A percentile compares a stretch with the other conserved stretches of the same genome.
These are phyloP conservation scores for Malus asiatica DNA, from an alignment of 306 rosid species.

Conservation along the genomic window DNA sequence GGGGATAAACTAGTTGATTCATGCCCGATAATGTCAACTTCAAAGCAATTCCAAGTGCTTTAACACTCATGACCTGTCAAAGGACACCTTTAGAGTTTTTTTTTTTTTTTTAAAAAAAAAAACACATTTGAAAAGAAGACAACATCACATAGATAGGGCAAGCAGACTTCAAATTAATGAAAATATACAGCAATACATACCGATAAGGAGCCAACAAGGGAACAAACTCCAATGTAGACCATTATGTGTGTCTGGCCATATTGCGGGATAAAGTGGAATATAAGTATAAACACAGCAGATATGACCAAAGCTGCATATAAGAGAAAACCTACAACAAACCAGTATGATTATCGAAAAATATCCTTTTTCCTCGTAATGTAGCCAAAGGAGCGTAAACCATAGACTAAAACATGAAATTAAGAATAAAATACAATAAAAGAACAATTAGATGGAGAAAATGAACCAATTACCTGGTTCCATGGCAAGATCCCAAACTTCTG, in stretches of 20 bases:
- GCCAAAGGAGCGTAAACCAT: not conserved
- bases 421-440: slow-evolving; percentile 3
- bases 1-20: slow-evolving; percentile 90
- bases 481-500: slow-evolving; percentile 97
- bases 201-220: slow-evolving; percentile 97
- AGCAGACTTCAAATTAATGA: slow-evolving; percentile 3
- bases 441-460: not conserved
- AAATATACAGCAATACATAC: slow-evolving; percentile 40
- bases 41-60: slow-evolving; percentile 96
- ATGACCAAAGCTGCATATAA: slow-evolving; percentile 73
- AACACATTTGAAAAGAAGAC: slow-evolving; percentile 16
- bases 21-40: slow-evolving; percentile 88
- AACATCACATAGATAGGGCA: slow-evolving; percentile 14
- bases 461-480: slow-evolving; percentile 86
- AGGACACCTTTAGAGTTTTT: slow-evolving; percentile 10
- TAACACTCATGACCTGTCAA: slow-evolving; percentile 97
- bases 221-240: slow-evolving; percentile 98
- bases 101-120: too few relatives aligned
- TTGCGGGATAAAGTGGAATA: slow-evolving; percentile 74
- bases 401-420: not conserved
- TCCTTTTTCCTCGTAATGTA: not conserved
- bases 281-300: slow-evolving; percentile 64
- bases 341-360: not conserved
- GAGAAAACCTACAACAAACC: slow-evolving; percentile 67
- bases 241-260: slow-evolving; percentile 98